A percentile compares a stretch with the other conserved stretches of the same genome.
Evolutionary conservation across 2,329 filamentous ascomycete genomes (phyloP).

Genomic region (Chaetoscypha palmicola): DNA sequence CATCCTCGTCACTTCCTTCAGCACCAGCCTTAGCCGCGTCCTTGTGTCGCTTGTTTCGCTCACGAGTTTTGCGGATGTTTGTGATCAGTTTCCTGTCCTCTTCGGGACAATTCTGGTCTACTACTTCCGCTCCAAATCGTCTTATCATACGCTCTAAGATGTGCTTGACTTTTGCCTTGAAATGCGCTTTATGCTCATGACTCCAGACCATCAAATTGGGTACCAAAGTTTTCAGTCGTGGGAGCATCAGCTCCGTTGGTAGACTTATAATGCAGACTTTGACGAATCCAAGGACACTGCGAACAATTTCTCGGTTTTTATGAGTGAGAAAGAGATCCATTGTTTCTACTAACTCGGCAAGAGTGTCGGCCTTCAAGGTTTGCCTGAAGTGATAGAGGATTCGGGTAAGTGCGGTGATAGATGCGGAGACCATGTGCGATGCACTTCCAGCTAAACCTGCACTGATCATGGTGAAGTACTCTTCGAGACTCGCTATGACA

Average conservation of each 20-base stretch:
- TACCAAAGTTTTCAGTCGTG: conserved; percentile 69
- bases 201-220: conserved; percentile 93
- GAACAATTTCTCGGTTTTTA: conserved; percentile 94
- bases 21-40: conserved; percentile 54
- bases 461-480: conserved; percentile 97
- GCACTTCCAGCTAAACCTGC: conserved; percentile 88
- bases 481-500: conserved; percentile 76
- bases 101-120: conserved; percentile 77
- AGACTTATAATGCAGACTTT: conserved; percentile 90
- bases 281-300: conserved; percentile 89
- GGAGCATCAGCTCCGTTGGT: conserved; percentile 69
- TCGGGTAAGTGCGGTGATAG: conserved; percentile 91
- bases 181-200: conserved; percentile 96
- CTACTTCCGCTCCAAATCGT: conserved; percentile 74
- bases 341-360: conserved; percentile 82
- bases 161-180: conserved; percentile 96
- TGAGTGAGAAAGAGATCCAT: conserved; percentile 95
- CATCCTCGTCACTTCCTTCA: conserved; percentile 50
- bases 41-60: conserved; percentile 86
- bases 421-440: conserved; percentile 95
- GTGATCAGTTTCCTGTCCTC: conserved; percentile 81
- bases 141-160: conserved; percentile 92
- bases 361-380: conserved; percentile 58
- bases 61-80: conserved; percentile 93
- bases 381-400: conserved; percentile 86